Evolutionary conservation across 192 early-diverging fungal genomes (phyloP).

Genomic region (Geranomyces variabilis): DNA sequence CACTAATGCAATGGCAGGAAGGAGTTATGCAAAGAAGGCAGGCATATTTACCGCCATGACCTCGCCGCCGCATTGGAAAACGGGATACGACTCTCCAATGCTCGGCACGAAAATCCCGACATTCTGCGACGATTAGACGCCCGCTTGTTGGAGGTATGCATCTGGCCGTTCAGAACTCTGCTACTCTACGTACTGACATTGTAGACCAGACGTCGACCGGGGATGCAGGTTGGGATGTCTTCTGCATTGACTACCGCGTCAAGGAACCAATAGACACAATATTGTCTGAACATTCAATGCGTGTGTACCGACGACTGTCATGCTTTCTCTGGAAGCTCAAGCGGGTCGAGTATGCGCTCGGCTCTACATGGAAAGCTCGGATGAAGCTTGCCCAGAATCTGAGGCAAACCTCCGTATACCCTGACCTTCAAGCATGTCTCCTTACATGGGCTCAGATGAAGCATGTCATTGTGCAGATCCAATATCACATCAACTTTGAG

Average conservation of each 20-base stretch:
- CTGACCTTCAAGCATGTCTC: conserved; percentile 69
- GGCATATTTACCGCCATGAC: conserved; percentile 82
- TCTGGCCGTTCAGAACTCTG: neutral
- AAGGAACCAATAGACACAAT: conserved; percentile 84
- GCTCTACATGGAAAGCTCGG: conserved; percentile 75
- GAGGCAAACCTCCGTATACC: conserved; percentile 22
- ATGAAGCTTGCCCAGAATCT: conserved; percentile 52
- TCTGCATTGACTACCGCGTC: conserved; percentile 85
- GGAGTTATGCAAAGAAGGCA: conserved; percentile 10
- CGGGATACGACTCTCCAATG: conserved; percentile 86
- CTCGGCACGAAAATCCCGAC: conserved; percentile 80
- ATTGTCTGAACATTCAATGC: conserved; percentile 72
- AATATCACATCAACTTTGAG: conserved; percentile 92
- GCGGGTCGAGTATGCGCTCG: conserved; percentile 79
- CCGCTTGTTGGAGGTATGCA: conserved; percentile 65
- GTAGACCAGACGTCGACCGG: conserved; percentile 51
- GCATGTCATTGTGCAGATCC: conserved; percentile 92
- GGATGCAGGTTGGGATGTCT: conserved; percentile 90
- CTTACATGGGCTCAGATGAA: conserved; percentile 84
- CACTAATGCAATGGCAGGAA: neutral
- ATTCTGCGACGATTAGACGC: conserved; percentile 80
- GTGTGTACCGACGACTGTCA: conserved; percentile 80
- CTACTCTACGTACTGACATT: no score
- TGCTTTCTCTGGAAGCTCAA: conserved; percentile 90
- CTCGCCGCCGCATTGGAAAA: conserved; percentile 82